These are phyloP conservation scores for Russula compacta DNA, from an alignment of 768 basidiomycete genomes.

Conservation along the genomic window DNA sequence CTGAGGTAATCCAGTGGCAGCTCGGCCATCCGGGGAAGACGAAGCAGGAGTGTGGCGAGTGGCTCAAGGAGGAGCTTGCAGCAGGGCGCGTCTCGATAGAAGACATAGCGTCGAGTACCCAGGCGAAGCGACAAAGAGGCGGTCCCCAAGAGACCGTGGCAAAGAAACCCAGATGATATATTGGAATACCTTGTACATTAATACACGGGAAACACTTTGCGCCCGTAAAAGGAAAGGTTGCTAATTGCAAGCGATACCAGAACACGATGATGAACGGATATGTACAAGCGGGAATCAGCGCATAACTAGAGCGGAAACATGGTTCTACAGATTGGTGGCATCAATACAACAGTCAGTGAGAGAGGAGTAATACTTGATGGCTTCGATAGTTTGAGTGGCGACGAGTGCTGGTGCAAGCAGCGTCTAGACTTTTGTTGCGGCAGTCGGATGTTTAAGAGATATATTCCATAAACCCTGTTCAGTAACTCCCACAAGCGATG, in stretches of 20 bases:
- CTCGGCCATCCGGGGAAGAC: constrained; percentile 61
- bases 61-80: constrained; percentile 51
- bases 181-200: neutral
- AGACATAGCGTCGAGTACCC: constrained; percentile 13
- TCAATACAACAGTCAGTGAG: neutral
- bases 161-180: constrained; percentile 14
- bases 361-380: neutral
- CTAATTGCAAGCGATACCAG: constrained; percentile 4
- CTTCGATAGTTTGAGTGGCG: neutral
- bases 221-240: neutral
- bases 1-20: constrained; percentile 78
- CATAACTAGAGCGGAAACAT: neutral
- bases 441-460: neutral
- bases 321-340: neutral
- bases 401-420: neutral
- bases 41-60: constrained; percentile 57
- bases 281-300: neutral
- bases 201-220: neutral
- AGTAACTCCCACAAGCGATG: constrained; percentile 6
- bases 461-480: neutral
- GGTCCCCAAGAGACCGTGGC: neutral
- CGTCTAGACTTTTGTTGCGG: neutral
- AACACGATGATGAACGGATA: neutral
- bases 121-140: constrained; percentile 14
- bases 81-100: constrained; percentile 37